phyloP scores from a whole-genome alignment of 2,329 filamentous ascomycete genomes.

The Dryadomyces quercus-mongolicae region DNA sequence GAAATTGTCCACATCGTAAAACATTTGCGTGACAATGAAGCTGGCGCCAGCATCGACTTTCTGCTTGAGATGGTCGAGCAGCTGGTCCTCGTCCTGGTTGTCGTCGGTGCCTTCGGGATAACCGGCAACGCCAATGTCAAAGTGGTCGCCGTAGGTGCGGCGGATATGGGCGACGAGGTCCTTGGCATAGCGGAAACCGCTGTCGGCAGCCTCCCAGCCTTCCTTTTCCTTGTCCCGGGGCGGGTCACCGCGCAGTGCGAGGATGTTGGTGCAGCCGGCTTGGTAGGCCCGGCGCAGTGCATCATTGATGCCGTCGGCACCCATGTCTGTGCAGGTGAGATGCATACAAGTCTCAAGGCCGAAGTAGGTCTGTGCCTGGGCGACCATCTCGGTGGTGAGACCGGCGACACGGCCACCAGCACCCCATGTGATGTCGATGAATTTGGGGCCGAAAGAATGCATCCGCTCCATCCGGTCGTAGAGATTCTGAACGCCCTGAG shows the following conservation, averaged over 20 bases:
- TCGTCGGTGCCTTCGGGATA: conserved; percentile 96
- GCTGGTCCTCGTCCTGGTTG: conserved; percentile 69
- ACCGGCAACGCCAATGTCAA: conserved; percentile 93
- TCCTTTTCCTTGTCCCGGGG: conserved; percentile 87
- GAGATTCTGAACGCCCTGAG: conserved; percentile 94
- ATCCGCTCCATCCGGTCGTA: conserved; percentile 99
- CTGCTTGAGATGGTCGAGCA: conserved; percentile 90
- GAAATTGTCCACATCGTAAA: conserved; percentile 96
- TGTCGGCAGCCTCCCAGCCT: conserved; percentile 80
- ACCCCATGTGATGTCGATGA: conserved; percentile 98
- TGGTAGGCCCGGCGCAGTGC: conserved; percentile 84
- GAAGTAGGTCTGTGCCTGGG: conserved; percentile 87
- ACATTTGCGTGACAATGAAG: conserved; percentile 98
- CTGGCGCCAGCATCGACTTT: conserved; percentile 90
- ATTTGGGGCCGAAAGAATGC: conserved; percentile 69
- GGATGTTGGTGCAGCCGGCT: conserved; percentile 91
- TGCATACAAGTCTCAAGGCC: conserved; percentile 99
- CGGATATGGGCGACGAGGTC: conserved; percentile 74
- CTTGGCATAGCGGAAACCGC: conserved; percentile 81
- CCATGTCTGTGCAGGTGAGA: conserved; percentile 97
- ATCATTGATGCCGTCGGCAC: conserved; percentile 77
- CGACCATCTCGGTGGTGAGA: conserved; percentile 94
- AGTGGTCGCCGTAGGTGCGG: conserved; percentile 71
- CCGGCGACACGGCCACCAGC: conserved; percentile 85
- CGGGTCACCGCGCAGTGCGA: conserved; percentile 86